phyloP scores from a whole-genome alignment of 257 asterid genomes.

The Orobanche coerulescens region DNA sequence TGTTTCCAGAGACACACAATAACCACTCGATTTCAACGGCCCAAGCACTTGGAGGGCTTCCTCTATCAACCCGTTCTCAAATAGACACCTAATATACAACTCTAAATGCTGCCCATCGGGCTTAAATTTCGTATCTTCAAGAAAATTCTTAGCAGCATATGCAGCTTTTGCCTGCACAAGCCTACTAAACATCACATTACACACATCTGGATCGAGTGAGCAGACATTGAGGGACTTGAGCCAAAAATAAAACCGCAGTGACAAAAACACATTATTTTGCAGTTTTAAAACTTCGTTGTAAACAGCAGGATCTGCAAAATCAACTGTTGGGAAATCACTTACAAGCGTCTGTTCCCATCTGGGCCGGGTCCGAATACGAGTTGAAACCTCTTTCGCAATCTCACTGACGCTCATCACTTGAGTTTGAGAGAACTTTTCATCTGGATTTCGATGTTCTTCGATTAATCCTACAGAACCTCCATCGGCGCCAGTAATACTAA shows the following conservation, averaged over 20 bases:
- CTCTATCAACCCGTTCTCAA: conserved; percentile 43
- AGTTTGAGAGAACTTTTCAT: conserved; percentile 19
- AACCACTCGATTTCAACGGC: conserved; percentile 29
- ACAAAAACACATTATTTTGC: conserved; percentile 35
- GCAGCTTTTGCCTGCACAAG: conserved; percentile 58
- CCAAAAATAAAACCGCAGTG: conserved; percentile 53
- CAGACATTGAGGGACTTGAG: conserved; percentile 41
- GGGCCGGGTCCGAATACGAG: conserved; percentile 37
- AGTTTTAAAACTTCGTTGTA: conserved; percentile 51
- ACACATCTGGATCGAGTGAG: conserved; percentile 27
- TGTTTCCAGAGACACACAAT: conserved; percentile 30
- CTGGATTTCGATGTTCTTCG: neutral
- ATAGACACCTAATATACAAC: conserved; percentile 39
- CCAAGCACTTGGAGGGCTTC: conserved; percentile 36
- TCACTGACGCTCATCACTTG: conserved; percentile 22
- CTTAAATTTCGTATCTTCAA: conserved; percentile 34
- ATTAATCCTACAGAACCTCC: conserved; percentile 13
- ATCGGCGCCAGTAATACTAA: conserved; percentile 13
- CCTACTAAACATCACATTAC: conserved; percentile 39
- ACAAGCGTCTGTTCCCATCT: conserved; percentile 60
- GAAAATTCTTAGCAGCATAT: conserved; percentile 38
- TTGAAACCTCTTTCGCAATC: conserved; percentile 48
- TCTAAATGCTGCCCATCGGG: conserved; percentile 48
- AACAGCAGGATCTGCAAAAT: conserved; percentile 47
- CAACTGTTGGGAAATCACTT: conserved; percentile 45